Percentiles rank a stretch among this genome's conserved stretches.
Evolutionary conservation across 495 filamentous ascomycete species (phyloP).

Genomic region (Copromyces sp.): DNA sequence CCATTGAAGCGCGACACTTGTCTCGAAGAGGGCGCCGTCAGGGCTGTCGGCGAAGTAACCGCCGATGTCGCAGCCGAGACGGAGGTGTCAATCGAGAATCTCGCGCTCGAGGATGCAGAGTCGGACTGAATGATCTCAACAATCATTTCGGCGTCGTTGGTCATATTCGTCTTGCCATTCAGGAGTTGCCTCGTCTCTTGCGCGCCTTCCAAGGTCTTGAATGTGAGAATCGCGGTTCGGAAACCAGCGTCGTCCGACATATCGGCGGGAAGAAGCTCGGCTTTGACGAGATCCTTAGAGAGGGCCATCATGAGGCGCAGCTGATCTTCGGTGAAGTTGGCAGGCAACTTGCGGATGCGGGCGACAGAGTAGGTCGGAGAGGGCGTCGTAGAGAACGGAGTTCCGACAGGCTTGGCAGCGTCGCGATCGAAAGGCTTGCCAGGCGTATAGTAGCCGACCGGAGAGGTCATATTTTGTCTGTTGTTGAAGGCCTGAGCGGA

Average conservation of each 20-base stretch:
- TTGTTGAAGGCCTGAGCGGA: conserved; percentile 17
- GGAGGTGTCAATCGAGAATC: conserved; percentile 28
- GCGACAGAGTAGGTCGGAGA: conserved; percentile 21
- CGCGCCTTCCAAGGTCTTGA: conserved; percentile 59
- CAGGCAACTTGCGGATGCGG: conserved; percentile 67
- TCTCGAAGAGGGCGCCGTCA: conserved; percentile 49
- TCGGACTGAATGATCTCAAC: conserved; percentile 57
- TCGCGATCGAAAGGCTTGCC: conserved; percentile 31
- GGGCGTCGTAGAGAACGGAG: conserved; percentile 39
- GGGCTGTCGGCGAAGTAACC: conserved; percentile 35
- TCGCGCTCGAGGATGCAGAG: conserved; percentile 19
- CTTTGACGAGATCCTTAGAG: conserved; percentile 68
- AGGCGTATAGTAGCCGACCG: conserved; percentile 29
- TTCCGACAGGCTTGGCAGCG: conserved; percentile 40
- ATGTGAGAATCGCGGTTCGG: conserved; percentile 63
- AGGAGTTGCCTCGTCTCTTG: conserved; percentile 67
- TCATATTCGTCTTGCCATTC: conserved; percentile 67
- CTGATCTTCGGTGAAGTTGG: conserved; percentile 59
- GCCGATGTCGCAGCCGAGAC: conserved; percentile 17
- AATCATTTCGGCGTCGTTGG: conserved; percentile 66
- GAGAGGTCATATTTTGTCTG: conserved; percentile 18
- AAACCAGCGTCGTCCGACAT: conserved; percentile 61
- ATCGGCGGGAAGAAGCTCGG: conserved; percentile 58
- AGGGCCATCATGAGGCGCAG: conserved; percentile 77
- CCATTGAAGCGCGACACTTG: conserved; percentile 70